phyloP scores from a whole-genome alignment of 108 stramenopile genomes.

The Fistulifera solaris region DNA sequence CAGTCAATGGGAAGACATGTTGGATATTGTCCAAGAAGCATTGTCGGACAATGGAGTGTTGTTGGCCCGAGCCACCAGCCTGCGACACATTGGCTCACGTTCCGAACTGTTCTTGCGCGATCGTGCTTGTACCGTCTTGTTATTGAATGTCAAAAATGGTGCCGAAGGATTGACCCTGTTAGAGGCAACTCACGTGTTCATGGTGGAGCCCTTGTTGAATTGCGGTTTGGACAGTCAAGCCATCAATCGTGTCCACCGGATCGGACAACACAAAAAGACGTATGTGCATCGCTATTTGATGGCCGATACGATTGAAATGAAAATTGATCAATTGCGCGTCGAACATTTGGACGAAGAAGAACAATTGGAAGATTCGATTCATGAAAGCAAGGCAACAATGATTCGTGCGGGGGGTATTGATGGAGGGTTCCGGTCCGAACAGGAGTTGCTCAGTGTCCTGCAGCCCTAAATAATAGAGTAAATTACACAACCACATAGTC shows the following conservation, averaged over 20 bases:
- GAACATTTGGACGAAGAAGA: slow-evolving; percentile 27
- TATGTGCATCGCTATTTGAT: slow-evolving; percentile 72
- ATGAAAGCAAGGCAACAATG: slow-evolving; percentile 4
- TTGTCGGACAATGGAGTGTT: slow-evolving; percentile 32
- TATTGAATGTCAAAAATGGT: slow-evolving; percentile 72
- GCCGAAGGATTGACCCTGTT: slow-evolving; percentile 78
- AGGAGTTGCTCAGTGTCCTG: too few species aligned
- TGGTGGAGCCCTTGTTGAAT: slow-evolving; percentile 83
- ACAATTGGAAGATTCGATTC: slow-evolving; percentile 23
- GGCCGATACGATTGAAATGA: slow-evolving; percentile 65
- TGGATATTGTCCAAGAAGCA: slow-evolving; percentile 64
- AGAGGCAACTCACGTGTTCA: slow-evolving; percentile 75
- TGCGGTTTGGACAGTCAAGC: slow-evolving; percentile 47
- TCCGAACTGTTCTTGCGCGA: slow-evolving; percentile 24
- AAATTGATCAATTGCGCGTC: slow-evolving; percentile 46
- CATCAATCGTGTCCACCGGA: slow-evolving; percentile 34
- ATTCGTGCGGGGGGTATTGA: slow-evolving; percentile 36
- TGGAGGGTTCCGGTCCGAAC: slow-evolving; percentile 29
- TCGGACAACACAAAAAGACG: slow-evolving; percentile 67
- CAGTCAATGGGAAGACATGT: slow-evolving; percentile 80
- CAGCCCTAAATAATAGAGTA: too few species aligned
- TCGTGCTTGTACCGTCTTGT: slow-evolving; percentile 29
- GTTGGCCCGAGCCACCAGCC: slow-evolving; percentile 26
- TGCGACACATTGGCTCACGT: slow-evolving; percentile 18
- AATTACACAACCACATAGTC: too few species aligned